Base-by-base conservation (phyloP, 2,329 filamentous ascomycete species). In the Stenocarpella maydis region DNA sequence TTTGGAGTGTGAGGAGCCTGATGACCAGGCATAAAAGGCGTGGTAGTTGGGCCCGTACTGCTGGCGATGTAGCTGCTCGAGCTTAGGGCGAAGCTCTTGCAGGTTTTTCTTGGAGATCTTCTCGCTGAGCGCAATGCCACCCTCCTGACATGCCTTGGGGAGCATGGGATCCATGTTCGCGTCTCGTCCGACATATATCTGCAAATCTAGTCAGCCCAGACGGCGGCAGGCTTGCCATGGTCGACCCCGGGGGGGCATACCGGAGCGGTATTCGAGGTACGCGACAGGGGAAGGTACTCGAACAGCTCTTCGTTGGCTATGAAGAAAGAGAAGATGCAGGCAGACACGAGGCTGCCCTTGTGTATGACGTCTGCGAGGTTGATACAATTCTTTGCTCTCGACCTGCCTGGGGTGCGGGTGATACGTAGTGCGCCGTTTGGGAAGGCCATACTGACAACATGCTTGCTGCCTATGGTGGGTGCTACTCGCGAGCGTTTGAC, bases 171-270 rank as follows among this genome's bases (percentile, higher is more conserved):
- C 74, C 52, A 72, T 67, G 26, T 72, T 74, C 14, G 73, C 65
- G 21, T 75, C 74, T 55, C 73, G 72, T 0, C 73, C 74, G 8
- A 75, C 71, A 67, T 73, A 75, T 12, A 75, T 72, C 74, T 75
- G 39, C 14, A 7, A 4, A 26, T 28, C 15, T 52, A 2, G 9
- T 58, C n/a, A 67, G 55, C 12, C 21, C 21, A 39, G 41, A 17
- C 34, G 4, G 28, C 41, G 24, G 3, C 4, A n/a, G 6, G 41
- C 24, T 34, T 21, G 17, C 41, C 21, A 24, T 43, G 8, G 17
- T 10, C 5, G 10, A 14, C n/a, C 14, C 2, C 15, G 3, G 26
- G 4, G 26, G 17, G n/a, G 17, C 71, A 60, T 67, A 75, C 73
- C 19, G 74, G 74, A 24, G 72, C 65, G 1, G 60, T 64, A 41